Conservation (phyloP, 78 protist genomes). For the Isochrysis galbana region DNA sequence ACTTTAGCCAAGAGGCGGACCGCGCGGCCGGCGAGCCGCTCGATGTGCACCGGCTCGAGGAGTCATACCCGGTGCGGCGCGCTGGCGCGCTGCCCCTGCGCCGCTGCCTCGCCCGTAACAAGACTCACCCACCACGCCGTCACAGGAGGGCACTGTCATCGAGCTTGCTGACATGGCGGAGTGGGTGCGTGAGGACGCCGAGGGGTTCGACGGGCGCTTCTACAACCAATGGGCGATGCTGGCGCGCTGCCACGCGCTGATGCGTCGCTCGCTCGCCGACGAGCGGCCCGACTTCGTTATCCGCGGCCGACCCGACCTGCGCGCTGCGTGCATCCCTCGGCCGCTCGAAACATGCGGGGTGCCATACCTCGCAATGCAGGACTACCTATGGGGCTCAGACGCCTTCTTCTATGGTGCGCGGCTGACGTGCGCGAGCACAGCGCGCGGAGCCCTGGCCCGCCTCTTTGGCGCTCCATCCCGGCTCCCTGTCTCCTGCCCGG, state of each 20-base stretch:
- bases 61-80: too few relatives aligned
- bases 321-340: background rate
- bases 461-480: too few relatives aligned
- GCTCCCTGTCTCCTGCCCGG: too few relatives aligned
- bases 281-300: background rate
- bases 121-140: too few relatives aligned
- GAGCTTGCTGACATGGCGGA: background rate
- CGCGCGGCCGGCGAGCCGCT: too few relatives aligned
- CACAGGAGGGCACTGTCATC: background rate
- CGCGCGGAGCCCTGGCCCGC: too few relatives aligned
- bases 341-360: background rate
- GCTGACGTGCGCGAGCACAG: too few relatives aligned
- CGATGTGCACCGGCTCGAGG: too few relatives aligned
- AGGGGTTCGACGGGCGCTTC: background rate
- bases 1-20: background rate
- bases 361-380: background rate
- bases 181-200: background rate
- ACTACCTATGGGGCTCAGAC: background rate
- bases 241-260: background rate
- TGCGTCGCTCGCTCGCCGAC: background rate
- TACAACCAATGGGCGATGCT: background rate
- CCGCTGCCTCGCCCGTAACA: too few relatives aligned
- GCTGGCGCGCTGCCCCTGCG: too few relatives aligned
- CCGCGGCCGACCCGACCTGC: background rate
- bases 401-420: background rate